phyloP scores from a whole-genome alignment of 352 stramenopile species.

The Pythium angustatum region DNA sequence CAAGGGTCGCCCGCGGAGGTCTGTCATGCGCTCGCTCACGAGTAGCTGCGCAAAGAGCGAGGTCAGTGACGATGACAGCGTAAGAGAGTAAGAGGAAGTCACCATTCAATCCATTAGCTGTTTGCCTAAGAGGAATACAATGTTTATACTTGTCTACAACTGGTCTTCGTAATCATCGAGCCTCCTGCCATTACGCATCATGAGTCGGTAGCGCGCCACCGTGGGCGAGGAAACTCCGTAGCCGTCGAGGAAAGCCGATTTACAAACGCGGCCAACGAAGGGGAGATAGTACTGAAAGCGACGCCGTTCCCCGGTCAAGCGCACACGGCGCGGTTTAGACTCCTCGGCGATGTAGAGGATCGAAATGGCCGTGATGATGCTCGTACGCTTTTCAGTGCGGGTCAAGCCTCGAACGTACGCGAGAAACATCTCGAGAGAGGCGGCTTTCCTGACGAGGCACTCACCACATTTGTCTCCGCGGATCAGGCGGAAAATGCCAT shows the following conservation, averaged over 20 bases:
- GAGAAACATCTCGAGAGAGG: constrained; percentile 4
- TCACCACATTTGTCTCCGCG: background rate
- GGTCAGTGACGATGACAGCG: background rate
- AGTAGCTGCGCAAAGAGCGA: background rate
- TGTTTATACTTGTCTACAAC: constrained; percentile 1
- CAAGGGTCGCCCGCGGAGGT: background rate
- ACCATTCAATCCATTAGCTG: background rate
- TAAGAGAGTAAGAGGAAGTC: background rate
- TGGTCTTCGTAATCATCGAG: constrained; percentile 9
- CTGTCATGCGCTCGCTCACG: constrained; percentile 1
- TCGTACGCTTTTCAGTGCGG: background rate
- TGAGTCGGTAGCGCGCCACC: constrained; percentile 2
- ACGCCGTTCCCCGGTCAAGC: background rate
- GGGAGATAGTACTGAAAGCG: constrained; percentile 19
- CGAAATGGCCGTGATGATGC: constrained; percentile 8
- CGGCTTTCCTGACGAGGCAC: constrained; percentile 3
- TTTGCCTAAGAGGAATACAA: too few relatives aligned
- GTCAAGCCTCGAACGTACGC: background rate
- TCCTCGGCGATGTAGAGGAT: constrained; percentile 9
- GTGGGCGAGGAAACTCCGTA: constrained; percentile 3
- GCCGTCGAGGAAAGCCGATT: constrained; percentile 9
- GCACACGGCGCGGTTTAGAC: background rate
- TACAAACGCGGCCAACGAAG: constrained; percentile 20
- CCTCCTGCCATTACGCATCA: background rate
- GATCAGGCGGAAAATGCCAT: background rate